A percentile compares a stretch with the other conserved stretches of the same genome.
phyloP scores from a whole-genome alignment of 2,329 filamentous ascomycete genomes.

The Nemania bipapillata region DNA sequence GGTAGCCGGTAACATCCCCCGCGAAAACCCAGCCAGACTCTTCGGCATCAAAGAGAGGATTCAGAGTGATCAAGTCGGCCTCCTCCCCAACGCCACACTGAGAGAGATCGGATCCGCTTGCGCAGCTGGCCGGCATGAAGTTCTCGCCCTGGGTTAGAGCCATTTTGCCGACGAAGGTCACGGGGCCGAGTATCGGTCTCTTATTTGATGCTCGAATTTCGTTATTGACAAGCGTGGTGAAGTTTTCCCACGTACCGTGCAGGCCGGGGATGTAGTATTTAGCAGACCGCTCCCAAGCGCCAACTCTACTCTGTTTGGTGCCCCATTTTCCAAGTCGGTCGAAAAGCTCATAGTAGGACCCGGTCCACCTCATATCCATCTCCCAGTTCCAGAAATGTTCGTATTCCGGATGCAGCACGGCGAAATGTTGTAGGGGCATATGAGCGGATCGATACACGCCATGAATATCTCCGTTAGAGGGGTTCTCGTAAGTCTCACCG shows the following conservation, averaged over 20 bases:
- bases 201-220: constrained; percentile 66
- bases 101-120: constrained; percentile 61
- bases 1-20: constrained; percentile 76
- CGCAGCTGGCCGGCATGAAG: constrained; percentile 66
- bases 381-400: constrained; percentile 77
- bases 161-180: constrained; percentile 61
- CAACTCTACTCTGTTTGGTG: constrained; percentile 72
- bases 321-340: constrained; percentile 74
- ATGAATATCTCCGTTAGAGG: constrained; percentile 68
- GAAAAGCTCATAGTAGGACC: constrained; percentile 78
- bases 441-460: constrained; percentile 75
- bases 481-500: constrained; percentile 72
- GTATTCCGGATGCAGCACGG: constrained; percentile 71
- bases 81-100: constrained; percentile 76
- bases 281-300: constrained; percentile 80
- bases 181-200: constrained; percentile 76
- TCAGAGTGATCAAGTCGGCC: constrained; percentile 80
- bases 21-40: constrained; percentile 78
- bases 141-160: constrained; percentile 64
- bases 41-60: constrained; percentile 78
- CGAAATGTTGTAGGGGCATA: constrained; percentile 72
- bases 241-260: constrained; percentile 78
- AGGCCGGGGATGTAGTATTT: constrained; percentile 79
- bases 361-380: constrained; percentile 73
- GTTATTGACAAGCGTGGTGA: constrained; percentile 70